Conservation (phyloP, 768 basidiomycete genomes). For the Boletus pseudo-olivaceus region DNA sequence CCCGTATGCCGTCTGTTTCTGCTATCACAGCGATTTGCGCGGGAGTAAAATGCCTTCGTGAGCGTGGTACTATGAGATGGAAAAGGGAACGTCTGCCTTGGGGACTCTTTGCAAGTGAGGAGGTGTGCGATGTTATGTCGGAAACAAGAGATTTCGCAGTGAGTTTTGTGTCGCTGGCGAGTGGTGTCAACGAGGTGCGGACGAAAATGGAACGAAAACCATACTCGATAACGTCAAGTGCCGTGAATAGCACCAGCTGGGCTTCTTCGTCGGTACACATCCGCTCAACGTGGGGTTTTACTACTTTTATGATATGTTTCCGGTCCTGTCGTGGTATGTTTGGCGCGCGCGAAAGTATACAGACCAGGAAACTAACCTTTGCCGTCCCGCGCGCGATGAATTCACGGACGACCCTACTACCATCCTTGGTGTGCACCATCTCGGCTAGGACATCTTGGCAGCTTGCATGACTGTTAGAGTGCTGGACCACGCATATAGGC, state of each 20-base stretch:
- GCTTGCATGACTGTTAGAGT: slow-evolving; percentile 34
- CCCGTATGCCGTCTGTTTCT: slow-evolving; percentile 66
- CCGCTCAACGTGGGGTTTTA: slow-evolving; percentile 86
- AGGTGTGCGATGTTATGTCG: slow-evolving; percentile 58
- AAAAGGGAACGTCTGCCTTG: slow-evolving; percentile 82
- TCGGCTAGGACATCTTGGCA: slow-evolving; percentile 85
- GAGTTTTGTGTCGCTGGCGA: slow-evolving; percentile 81
- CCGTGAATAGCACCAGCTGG: slow-evolving; percentile 85
- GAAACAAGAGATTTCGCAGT: slow-evolving; percentile 74
- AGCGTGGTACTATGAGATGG: slow-evolving; percentile 80
- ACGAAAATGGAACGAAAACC: slow-evolving; percentile 18
- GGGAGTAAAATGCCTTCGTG: slow-evolving; percentile 84
- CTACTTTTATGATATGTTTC: slow-evolving; percentile 84
- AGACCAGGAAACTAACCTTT: slow-evolving; percentile 47
- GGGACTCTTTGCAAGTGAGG: slow-evolving; percentile 53
- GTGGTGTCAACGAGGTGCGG: neutral
- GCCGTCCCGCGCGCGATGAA: slow-evolving; percentile 81
- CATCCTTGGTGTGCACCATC: slow-evolving; percentile 92
- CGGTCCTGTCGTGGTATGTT: slow-evolving; percentile 54
- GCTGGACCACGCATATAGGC: neutral
- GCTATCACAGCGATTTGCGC: slow-evolving; percentile 67
- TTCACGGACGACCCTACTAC: slow-evolving; percentile 80
- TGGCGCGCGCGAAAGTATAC: neutral
- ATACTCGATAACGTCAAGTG: slow-evolving; percentile 86
- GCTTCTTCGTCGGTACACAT: slow-evolving; percentile 91